Evolutionary conservation across 805 yeast genomes (phyloP).

Genomic region (Candida morakotiae): DNA sequence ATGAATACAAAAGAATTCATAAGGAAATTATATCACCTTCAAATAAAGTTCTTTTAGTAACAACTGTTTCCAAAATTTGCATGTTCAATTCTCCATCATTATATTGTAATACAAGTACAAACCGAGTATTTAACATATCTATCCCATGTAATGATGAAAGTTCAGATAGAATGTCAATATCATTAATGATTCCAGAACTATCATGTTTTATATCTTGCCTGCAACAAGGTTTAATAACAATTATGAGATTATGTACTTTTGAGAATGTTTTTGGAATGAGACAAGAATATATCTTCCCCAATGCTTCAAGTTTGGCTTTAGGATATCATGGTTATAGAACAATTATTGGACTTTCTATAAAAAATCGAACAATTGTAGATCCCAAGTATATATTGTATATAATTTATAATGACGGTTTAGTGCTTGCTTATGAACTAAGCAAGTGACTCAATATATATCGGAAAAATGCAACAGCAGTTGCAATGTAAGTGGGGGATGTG

Average conservation of each 20-base stretch:
- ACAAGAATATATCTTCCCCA: slow-evolving; percentile 40
- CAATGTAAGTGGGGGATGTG: neutral
- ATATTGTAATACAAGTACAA: slow-evolving; percentile 46
- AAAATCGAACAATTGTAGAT: slow-evolving; percentile 18
- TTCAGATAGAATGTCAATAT: slow-evolving; percentile 33
- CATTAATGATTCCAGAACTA: slow-evolving; percentile 31
- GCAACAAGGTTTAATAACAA: slow-evolving; percentile 35
- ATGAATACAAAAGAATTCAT: slow-evolving; percentile 30
- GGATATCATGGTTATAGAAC: slow-evolving; percentile 27
- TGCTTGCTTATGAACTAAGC: slow-evolving; percentile 4
- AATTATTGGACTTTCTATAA: slow-evolving; percentile 27
- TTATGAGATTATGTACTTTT: slow-evolving; percentile 33
- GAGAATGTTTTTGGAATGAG: slow-evolving; percentile 39
- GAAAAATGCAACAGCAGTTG: neutral
- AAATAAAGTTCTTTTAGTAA: slow-evolving; percentile 17
- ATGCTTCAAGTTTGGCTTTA: slow-evolving; percentile 23
- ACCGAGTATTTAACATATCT: slow-evolving; percentile 34
- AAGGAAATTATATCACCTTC: slow-evolving; percentile 14
- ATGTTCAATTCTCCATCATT: slow-evolving; percentile 43
- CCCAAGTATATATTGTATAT: slow-evolving; percentile 30
- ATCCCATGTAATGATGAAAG: slow-evolving; percentile 35
- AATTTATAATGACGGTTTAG: slow-evolving; percentile 31
- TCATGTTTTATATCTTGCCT: slow-evolving; percentile 30
- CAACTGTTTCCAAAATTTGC: slow-evolving; percentile 43
- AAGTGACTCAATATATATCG: neutral